Conservation (phyloP, 2,329 filamentous ascomycete genomes). For the Ustulina deusta region DNA sequence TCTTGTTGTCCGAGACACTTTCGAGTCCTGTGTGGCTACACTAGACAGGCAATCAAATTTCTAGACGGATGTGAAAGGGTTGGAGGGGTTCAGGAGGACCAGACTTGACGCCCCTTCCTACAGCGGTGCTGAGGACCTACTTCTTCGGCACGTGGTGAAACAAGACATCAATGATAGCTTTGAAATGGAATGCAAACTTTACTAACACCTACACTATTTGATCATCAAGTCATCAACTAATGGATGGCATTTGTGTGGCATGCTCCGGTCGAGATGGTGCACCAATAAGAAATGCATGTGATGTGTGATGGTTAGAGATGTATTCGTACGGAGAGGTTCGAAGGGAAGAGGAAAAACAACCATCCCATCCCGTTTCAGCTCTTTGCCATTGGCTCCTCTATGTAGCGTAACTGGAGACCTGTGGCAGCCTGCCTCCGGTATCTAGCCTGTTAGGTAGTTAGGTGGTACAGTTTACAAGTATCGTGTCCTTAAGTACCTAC, state of each 20-base stretch:
- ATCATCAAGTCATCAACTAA: conserved; percentile 5
- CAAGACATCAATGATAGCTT: conserved; percentile 3
- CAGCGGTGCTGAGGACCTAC: neutral
- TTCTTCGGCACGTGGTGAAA: conserved; percentile 26
- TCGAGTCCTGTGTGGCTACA: conserved; percentile 3
- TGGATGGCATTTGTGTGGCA: conserved; percentile 3
- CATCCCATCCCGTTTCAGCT: neutral
- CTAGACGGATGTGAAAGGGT: neutral
- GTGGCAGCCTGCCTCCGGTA: neutral
- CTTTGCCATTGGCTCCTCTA: neutral
- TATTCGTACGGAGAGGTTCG: too few relatives aligned
- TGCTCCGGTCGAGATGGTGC: conserved; percentile 3
- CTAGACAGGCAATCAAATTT: neutral
- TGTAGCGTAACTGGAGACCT: neutral
- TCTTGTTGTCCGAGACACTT: conserved; percentile 24
- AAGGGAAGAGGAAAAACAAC: neutral
- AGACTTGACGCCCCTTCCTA: conserved; percentile 5
- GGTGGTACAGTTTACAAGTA: neutral
- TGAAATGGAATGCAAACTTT: conserved; percentile 7
- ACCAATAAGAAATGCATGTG: conserved; percentile 12
- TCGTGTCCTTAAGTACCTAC: neutral
- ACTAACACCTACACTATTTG: conserved; percentile 1
- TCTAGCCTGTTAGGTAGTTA: too few relatives aligned
- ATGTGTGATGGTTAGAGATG: conserved; percentile 9
- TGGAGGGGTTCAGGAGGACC: conserved; percentile 17